Conservation (phyloP, 495 filamentous ascomycete species). For the Aspergillus hancockii region DNA sequence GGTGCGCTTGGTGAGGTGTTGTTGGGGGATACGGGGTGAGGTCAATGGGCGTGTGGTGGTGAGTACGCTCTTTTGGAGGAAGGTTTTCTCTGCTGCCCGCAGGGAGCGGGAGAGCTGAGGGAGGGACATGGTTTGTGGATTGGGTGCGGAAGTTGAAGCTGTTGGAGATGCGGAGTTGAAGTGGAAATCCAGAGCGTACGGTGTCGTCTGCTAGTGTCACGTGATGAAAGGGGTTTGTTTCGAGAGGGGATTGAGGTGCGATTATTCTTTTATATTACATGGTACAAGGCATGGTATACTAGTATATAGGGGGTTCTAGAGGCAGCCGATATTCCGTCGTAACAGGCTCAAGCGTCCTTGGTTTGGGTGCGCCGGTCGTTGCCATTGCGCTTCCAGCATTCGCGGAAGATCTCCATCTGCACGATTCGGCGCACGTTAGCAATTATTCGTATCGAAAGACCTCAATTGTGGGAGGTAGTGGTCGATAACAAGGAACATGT, state of each 20-base stretch:
- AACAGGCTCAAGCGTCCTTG: constrained; percentile 56
- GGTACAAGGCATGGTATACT: background rate
- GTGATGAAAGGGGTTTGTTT: background rate
- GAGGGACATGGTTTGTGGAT: constrained; percentile 8
- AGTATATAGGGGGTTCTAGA: constrained; percentile 6
- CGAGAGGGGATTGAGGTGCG: background rate
- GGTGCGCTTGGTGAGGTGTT: constrained; percentile 21
- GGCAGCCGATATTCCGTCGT: background rate
- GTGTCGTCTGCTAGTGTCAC: background rate
- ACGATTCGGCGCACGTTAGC: background rate
- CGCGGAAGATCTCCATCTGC: constrained; percentile 89
- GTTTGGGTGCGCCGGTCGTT: constrained; percentile 81
- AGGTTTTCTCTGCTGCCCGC: constrained; percentile 12
- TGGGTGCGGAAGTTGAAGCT: constrained; percentile 5
- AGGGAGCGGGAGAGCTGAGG: constrained; percentile 13
- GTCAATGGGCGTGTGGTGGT: constrained; percentile 13
- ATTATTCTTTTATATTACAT: background rate
- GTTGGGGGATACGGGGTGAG: background rate
- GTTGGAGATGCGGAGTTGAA: background rate
- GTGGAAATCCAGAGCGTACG: background rate
- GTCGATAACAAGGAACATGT: background rate
- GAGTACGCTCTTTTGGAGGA: background rate
- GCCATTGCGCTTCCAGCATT: constrained; percentile 90
- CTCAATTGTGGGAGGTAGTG: background rate
- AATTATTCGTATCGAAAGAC: background rate